Base-by-base conservation (phyloP, 306 rosid genomes). In the Quercus rubra region DNA sequence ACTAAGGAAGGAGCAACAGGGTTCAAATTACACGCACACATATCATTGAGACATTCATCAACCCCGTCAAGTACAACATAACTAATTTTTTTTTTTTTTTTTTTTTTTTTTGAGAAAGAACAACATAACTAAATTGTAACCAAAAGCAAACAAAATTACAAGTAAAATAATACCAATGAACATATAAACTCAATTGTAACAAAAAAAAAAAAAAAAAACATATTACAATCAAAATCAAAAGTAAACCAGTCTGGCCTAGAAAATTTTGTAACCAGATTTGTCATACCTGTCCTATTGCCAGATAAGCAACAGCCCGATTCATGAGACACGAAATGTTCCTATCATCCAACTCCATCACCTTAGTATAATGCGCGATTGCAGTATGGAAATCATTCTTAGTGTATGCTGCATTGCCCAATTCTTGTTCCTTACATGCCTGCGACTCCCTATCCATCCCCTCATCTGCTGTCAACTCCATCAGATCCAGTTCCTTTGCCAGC, bases 241-340 rank as follows among this genome's bases (percentile, higher is more conserved):
- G 52, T 46, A 46, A 46, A 46, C 52, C n/a, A 21, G 6, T 15
- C 52, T 12, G 4, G 52, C 1, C 5, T 0, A 46, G 54, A 46
- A 49, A 12, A 49, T 12, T 0, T 49, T 49, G 54, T 49, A 3
- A 41, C 25, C 11, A 64, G 30, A 35, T 31, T 67, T 33, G 7
- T 3, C 57, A 54, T 83, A 93, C 99, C 99, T 95, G 83, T 21
- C 92, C 98, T 91, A 91, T 93, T 49, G 93, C 99, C 92, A 95
- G 85, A 55, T 91, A 93, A 1, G 92, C 93, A 51, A 98, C 98
- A 13, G 99, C 99, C 1, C 98, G 97, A 76, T 95, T 95, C 1
- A 92, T 82, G 73, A 91, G 78, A 20, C 41, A 95, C 1, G 96
- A 95, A 8, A 90, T 91, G 41, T 93, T 94, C 46, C 89, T 89